Conservation (phyloP, 352 stramenopile species). For the Globisporangium viniferum region DNA sequence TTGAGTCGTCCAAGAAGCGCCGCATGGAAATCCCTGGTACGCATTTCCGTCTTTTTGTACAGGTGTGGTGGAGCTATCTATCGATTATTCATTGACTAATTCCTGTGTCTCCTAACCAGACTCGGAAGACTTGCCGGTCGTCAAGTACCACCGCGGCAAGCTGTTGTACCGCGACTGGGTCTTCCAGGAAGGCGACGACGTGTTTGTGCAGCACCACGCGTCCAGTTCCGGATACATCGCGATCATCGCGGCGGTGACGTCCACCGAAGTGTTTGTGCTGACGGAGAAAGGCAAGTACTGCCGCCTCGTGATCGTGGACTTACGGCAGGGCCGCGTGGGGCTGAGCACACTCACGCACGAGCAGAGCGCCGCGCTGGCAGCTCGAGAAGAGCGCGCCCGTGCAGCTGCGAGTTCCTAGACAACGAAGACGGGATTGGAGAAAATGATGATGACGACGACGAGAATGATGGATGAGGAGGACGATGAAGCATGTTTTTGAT, state of each 20-base stretch:
- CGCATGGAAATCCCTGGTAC: slow-evolving; percentile 41
- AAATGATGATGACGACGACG: not conserved
- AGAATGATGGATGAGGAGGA: not conserved
- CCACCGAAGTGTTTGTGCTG: slow-evolving; percentile 72
- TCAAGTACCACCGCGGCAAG: slow-evolving; percentile 71
- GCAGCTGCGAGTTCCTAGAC: slow-evolving; percentile 41
- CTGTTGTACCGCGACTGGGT: slow-evolving; percentile 74
- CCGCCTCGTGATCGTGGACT: slow-evolving; percentile 71
- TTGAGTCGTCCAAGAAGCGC: slow-evolving; percentile 62
- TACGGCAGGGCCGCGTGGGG: slow-evolving; percentile 59
- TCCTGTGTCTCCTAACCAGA: slow-evolving; percentile 22
- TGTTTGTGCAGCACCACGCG: slow-evolving; percentile 66
- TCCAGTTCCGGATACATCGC: slow-evolving; percentile 57
- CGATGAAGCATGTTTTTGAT: slow-evolving; percentile 9
- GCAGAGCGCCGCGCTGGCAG: slow-evolving; percentile 25
- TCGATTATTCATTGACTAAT: not conserved
- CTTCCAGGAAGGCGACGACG: slow-evolving; percentile 77
- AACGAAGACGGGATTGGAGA: not conserved
- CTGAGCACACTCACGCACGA: slow-evolving; percentile 57
- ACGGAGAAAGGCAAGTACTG: slow-evolving; percentile 80
- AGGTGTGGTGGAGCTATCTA: not conserved
- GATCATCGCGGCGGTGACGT: slow-evolving; percentile 66
- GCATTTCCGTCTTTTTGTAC: slow-evolving; percentile 7
- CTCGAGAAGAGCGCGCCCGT: slow-evolving; percentile 41
- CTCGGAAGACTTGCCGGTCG: slow-evolving; percentile 35